Percentiles rank a stretch among this genome's conserved stretches.
These are phyloP conservation scores for Zygosaccharomyces sapae DNA, from an alignment of 1,139 yeast species.

Conservation along the genomic window DNA sequence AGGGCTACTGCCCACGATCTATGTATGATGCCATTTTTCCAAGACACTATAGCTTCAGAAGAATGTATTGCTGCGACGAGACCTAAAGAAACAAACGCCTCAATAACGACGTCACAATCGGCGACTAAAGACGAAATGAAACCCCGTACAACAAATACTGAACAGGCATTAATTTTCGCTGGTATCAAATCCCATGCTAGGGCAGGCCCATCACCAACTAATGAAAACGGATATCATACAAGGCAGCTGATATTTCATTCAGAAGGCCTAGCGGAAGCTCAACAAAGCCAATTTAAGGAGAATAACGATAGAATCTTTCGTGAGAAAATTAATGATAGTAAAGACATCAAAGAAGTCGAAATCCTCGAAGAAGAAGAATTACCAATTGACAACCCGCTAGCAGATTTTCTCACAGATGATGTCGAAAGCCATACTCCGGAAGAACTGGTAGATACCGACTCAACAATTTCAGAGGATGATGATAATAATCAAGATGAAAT, in stretches of 20 bases:
- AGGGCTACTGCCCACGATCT: constrained; percentile 49
- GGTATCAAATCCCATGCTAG: constrained; percentile 19
- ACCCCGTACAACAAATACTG: constrained; percentile 17
- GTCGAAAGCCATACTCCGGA: constrained; percentile 6
- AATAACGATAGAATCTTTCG: neutral
- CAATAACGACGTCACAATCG: neutral
- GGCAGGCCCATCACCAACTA: constrained; percentile 6
- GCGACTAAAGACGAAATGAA: constrained; percentile 1
- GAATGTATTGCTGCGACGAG: constrained; percentile 1
- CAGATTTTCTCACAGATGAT: constrained; percentile 9
- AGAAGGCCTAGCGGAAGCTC: constrained; percentile 8
- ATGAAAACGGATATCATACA: constrained; percentile 8
- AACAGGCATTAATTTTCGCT: constrained; percentile 30
- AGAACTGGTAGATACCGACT: constrained; percentile 12
- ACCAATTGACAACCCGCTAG: constrained; percentile 3
- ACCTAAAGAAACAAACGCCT: neutral
- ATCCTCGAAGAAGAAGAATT: constrained; percentile 2
- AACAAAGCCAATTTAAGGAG: constrained; percentile 4
- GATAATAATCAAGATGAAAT: constrained; percentile 11
- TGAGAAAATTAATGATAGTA: too few species aligned
- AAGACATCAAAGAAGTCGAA: constrained; percentile 8
- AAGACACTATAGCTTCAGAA: constrained; percentile 39
- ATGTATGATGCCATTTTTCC: constrained; percentile 51
- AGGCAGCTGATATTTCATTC: constrained; percentile 16
- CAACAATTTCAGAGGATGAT: constrained; percentile 16